A percentile compares a stretch with the other conserved stretches of the same genome.
phyloP scores from a whole-genome alignment of 2,329 filamentous ascomycete genomes.

The Epichloe elymi region DNA sequence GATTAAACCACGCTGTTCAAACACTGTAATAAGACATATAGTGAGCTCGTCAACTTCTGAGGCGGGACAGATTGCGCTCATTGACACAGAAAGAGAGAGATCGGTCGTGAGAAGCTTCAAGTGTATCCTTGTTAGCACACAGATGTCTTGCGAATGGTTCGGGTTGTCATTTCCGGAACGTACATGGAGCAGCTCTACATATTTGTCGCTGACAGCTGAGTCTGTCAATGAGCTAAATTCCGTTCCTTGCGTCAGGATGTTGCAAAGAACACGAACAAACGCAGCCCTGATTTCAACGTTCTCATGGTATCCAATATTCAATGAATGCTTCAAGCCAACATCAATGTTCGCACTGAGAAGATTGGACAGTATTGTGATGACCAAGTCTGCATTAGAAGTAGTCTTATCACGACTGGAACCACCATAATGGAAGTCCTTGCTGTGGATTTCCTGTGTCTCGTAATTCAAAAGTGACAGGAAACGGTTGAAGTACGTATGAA shows the following conservation, averaged over 20 bases:
- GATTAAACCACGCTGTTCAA: constrained; percentile 50
- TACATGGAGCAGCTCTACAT: constrained; percentile 48
- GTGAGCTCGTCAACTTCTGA: constrained; percentile 57
- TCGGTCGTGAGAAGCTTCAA: constrained; percentile 47
- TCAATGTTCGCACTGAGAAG: constrained; percentile 59
- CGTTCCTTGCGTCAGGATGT: constrained; percentile 57
- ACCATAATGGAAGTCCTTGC: constrained; percentile 17
- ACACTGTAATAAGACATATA: constrained; percentile 55
- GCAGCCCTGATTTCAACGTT: constrained; percentile 57
- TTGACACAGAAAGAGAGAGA: constrained; percentile 47
- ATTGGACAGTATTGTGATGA: constrained; percentile 56
- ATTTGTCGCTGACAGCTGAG: constrained; percentile 54
- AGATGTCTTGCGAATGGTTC: neutral
- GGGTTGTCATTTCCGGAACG: neutral
- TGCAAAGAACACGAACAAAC: constrained; percentile 57
- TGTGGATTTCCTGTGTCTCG: constrained; percentile 31
- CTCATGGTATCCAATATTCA: constrained; percentile 59
- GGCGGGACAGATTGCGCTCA: constrained; percentile 53
- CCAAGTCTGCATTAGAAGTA: constrained; percentile 44
- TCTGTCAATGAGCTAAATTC: constrained; percentile 59
- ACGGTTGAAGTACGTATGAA: constrained; percentile 57
- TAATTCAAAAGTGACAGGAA: constrained; percentile 53
- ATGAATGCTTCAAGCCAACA: constrained; percentile 55
- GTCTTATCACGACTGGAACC: constrained; percentile 36
- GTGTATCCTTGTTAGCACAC: neutral